These are phyloP conservation scores for Carex littledalei DNA, from an alignment of 176 grass and related monocot genomes.

Conservation along the genomic window DNA sequence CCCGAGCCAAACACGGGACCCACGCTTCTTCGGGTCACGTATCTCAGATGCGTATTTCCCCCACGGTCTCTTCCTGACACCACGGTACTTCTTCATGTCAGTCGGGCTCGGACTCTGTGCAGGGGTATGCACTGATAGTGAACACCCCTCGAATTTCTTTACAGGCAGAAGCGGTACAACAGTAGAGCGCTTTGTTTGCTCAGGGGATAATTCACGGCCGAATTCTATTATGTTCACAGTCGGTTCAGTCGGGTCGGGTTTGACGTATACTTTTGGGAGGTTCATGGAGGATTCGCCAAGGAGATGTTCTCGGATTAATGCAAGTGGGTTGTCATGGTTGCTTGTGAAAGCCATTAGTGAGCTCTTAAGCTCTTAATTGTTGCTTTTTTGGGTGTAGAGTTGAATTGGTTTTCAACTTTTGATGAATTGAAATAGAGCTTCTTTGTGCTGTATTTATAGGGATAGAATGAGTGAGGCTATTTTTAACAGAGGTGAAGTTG, in stretches of 20 bases:
- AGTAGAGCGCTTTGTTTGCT: no score
- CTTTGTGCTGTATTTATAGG: neutral
- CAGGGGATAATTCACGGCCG: neutral
- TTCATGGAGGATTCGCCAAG: conserved; percentile 10
- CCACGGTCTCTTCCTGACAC: conserved; percentile 64
- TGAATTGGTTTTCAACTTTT: neutral
- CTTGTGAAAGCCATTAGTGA: conserved; percentile 41
- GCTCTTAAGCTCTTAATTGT: neutral
- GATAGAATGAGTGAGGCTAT: neutral
- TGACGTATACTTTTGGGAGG: neutral
- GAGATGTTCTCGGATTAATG: conserved; percentile 47
- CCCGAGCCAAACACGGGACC: conserved; percentile 78
- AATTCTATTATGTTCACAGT: conserved; percentile 34
- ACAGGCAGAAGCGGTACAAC: conserved; percentile 20
- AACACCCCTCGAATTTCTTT: conserved; percentile 12
- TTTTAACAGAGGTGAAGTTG: neutral
- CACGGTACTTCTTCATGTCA: conserved; percentile 60
- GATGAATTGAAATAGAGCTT: neutral
- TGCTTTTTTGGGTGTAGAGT: neutral
- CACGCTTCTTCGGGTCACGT: conserved; percentile 60
- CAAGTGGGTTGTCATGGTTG: conserved; percentile 31
- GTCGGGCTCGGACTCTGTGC: neutral
- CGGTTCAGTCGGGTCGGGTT: conserved; percentile 24
- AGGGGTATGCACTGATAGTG: neutral
- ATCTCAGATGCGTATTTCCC: conserved; percentile 92